Base-by-base conservation (phyloP, 2,329 filamentous ascomycete species). In the Aureobasidium subglaciale region DNA sequence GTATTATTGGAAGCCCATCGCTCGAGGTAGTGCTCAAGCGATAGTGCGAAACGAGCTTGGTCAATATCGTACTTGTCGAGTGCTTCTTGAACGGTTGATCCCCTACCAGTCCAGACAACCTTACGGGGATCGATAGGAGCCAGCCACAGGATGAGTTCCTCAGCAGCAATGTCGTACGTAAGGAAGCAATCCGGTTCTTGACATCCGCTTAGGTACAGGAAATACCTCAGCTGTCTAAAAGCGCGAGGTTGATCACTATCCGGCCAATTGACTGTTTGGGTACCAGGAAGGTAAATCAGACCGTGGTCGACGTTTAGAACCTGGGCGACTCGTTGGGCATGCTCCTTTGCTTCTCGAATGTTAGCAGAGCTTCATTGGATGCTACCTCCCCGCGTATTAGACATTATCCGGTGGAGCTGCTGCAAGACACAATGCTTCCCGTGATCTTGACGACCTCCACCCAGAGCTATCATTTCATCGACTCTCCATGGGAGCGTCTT, bases 161-260 rank as follows among this genome's bases (percentile, higher is more conserved):
- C 80, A 45, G 81, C 78, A 40, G 80, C 76, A 56, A 95, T 85
- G 61, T 96, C 86, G 75, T 96, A 96, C 55, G 86, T 81, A 58
- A 90, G 81, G 68, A 85, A 84, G 65, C 87, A 87, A 71, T 96
- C 90, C 58, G 91, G 81, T 30, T 95, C 79, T 59, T 85, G 80
- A 20, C 84, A 95, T 63, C 93, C 93, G 18, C 89, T 92, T 43
- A 97, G 78, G 72, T 99, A 99, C 80, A 88, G 96, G 75, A 99
- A 99, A 70, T 84, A 88, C 56, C 93, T 86, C 60, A 65, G 73
- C 63, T 85, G 82, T 13, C 81, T 75, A 62, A 84, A 84, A 5
- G 74, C 71, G 18, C 72, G 72, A 56, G 72, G 69, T 71, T 81
- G 77, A 59, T 85, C 82, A 25, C 80, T 83, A 62, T 85, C 82